A percentile compares a stretch with the other conserved stretches of the same genome.
Evolutionary conservation across 306 rosid species (phyloP).

Genomic region (Ammopiptanthus mongolicus): DNA sequence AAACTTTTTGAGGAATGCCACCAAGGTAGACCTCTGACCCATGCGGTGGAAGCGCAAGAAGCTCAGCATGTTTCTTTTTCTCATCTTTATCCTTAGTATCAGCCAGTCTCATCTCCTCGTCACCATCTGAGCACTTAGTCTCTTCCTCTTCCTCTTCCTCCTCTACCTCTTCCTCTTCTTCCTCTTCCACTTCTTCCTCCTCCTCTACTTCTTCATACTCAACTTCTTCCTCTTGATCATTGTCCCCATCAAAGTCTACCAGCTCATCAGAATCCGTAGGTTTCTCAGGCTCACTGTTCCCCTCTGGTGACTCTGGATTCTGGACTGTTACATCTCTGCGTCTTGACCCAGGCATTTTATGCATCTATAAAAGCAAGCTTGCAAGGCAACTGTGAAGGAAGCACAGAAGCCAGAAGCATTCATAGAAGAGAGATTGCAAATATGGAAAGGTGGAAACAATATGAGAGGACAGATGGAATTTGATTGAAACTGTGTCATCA

Average conservation of each 20-base stretch:
- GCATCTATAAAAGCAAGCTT: constrained; percentile 64
- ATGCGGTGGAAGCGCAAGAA: constrained; percentile 79
- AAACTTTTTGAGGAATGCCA: constrained; percentile 50
- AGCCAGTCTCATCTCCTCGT: constrained; percentile 26
- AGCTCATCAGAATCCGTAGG: constrained; percentile 54
- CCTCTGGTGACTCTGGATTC: constrained; percentile 33
- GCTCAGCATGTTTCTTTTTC: constrained; percentile 52
- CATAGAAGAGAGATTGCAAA: constrained; percentile 62
- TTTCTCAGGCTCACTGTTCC: constrained; percentile 40
- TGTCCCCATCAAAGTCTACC: constrained; percentile 71
- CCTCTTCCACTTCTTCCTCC: constrained; percentile 55
- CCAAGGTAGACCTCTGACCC: constrained; percentile 74
- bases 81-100: constrained; percentile 30
- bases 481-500: constrained; percentile 57
- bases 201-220: constrained; percentile 76
- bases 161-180: constrained; percentile 46
- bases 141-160: constrained; percentile 28
- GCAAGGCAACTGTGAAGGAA: constrained; percentile 68
- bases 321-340: no score
- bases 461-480: constrained; percentile 69
- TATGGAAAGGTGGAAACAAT: constrained; percentile 67
- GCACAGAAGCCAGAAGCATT: constrained; percentile 73
- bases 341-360: constrained; percentile 58
- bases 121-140: constrained; percentile 24
- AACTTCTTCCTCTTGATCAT: constrained; percentile 59